These are phyloP conservation scores for Hypoxylon rubiginosum DNA, from an alignment of 2,329 filamentous ascomycete genomes.

Conservation along the genomic window DNA sequence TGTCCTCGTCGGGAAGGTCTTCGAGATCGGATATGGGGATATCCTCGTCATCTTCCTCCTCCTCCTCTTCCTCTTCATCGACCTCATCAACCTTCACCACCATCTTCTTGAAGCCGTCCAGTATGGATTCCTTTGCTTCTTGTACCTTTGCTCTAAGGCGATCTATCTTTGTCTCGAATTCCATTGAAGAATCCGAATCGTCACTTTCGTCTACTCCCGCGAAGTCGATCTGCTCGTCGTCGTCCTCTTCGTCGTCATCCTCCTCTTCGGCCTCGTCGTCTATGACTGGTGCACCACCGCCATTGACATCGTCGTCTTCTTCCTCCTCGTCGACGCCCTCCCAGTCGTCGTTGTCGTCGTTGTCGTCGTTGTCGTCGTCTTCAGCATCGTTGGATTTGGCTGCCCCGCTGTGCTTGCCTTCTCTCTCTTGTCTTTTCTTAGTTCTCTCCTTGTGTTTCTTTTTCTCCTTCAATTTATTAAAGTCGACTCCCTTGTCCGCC, in stretches of 20 bases:
- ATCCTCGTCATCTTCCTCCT: conserved; percentile 84
- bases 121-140: conserved; percentile 63
- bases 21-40: conserved; percentile 91
- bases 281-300: conserved; percentile 45
- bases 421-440: conserved; percentile 43
- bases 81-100: conserved; percentile 60
- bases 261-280: conserved; percentile 45
- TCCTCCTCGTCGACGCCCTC: conserved; percentile 46
- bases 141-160: conserved; percentile 62
- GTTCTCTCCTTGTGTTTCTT: conserved; percentile 48
- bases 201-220: conserved; percentile 73
- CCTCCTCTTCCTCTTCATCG: conserved; percentile 70
- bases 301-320: conserved; percentile 36
- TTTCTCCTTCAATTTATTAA: conserved; percentile 50
- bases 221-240: conserved; percentile 62
- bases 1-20: conserved; percentile 81
- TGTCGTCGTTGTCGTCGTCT: conserved; percentile 27
- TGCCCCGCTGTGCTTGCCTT: conserved; percentile 41
- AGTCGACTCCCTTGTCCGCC: conserved; percentile 49
- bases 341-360: conserved; percentile 32
- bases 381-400: conserved; percentile 32
- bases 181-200: conserved; percentile 77
- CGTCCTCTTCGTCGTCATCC: conserved; percentile 47
- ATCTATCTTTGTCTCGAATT: conserved; percentile 79
- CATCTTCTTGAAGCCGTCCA: conserved; percentile 48